Evolutionary conservation across 495 filamentous ascomycete species (phyloP), one percentile per base, ranked within the genome.

Genomic region (Geoglossum glabrum): DNA sequence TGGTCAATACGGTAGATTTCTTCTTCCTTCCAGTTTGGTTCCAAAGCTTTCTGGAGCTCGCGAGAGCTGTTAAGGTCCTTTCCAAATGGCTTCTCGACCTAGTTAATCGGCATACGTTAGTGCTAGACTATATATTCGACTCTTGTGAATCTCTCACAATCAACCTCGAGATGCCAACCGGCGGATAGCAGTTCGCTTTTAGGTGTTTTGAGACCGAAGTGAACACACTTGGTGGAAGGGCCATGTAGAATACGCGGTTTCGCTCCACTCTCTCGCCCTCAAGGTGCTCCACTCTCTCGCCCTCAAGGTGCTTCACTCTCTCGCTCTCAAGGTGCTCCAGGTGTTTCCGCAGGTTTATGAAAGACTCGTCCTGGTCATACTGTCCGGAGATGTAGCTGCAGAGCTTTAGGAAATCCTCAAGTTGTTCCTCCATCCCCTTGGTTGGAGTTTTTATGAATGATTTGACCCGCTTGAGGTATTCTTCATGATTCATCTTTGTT

Each of bases 1-100:
- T 99, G 93, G 70, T 99, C 93, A 66, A 99, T 99, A 66, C 93
- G 90, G 81, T 93, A 99, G 63, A 97, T 86, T 75, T 99, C 93
- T 51, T 99, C 93, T 71, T 99, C 93, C 67, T 85, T 94, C 93
- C 93, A 99, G 74, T 97, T 87, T 33, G 93, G 93, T 64, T 90
- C 88, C 54, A 99, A 77, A 3, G 93, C 90, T 69, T 87, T 93
- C 65, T 97, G 88, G 47, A 99, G 79, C 65, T 94, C 87, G 55
- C 93, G 83, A 46, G 93, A 97, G 76, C 87, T 95, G 47, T 77
- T 79, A 55, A 99, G 78, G 69, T 99, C 93, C 71, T 96, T 97
- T 60, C 93, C 93, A 68, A 99, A 99, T 27, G 93, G 93, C 74
- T 99, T 99, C 81, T 99, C 93, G 59, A 98, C 85, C 89, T 95